phyloP scores from a whole-genome alignment of 805 yeast species.

The Clavispora phyllophila region DNA sequence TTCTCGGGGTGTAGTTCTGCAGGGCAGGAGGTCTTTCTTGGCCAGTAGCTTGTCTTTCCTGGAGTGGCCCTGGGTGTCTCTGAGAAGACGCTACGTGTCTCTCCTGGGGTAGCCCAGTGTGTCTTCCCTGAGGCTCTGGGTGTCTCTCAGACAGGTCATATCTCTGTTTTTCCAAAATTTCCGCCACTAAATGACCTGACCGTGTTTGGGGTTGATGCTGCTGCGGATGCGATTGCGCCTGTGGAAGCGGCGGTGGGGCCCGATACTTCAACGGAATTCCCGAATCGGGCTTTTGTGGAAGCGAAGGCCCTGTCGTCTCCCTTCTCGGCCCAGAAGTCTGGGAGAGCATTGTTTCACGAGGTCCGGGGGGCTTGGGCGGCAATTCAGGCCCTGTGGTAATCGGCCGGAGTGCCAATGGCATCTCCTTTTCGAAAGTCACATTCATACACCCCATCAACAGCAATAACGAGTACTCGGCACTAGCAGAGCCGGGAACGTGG shows the following conservation, averaged over 20 bases:
- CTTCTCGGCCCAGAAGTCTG: constrained; percentile 9
- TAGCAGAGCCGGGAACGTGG: constrained; percentile 5
- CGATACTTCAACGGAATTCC: constrained; percentile 25
- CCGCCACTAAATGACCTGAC: too few species aligned
- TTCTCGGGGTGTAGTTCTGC: too few species aligned
- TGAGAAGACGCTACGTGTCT: too few species aligned
- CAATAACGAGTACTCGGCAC: constrained; percentile 21
- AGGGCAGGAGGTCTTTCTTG: too few species aligned
- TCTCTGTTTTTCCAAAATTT: too few species aligned
- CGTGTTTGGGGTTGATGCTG: too few species aligned
- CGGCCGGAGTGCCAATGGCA: constrained; percentile 27
- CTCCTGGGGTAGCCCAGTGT: too few species aligned
- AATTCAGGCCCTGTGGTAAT: constrained; percentile 14
- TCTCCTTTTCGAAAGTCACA: constrained; percentile 36
- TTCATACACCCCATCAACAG: constrained; percentile 27
- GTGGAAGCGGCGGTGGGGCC: constrained; percentile 28
- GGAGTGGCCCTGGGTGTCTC: too few species aligned
- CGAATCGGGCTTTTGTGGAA: constrained; percentile 19
- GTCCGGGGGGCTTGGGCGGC: constrained; percentile 25
- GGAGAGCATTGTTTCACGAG: constrained; percentile 28
- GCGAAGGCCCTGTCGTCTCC: constrained; percentile 20
- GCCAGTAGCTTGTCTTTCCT: too few species aligned
- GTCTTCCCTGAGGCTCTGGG: too few species aligned
- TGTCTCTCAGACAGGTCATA: too few species aligned
- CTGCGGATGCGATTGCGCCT: not conserved